Conservation (phyloP, 495 filamentous ascomycete species). For the Daldinia concentrica region DNA sequence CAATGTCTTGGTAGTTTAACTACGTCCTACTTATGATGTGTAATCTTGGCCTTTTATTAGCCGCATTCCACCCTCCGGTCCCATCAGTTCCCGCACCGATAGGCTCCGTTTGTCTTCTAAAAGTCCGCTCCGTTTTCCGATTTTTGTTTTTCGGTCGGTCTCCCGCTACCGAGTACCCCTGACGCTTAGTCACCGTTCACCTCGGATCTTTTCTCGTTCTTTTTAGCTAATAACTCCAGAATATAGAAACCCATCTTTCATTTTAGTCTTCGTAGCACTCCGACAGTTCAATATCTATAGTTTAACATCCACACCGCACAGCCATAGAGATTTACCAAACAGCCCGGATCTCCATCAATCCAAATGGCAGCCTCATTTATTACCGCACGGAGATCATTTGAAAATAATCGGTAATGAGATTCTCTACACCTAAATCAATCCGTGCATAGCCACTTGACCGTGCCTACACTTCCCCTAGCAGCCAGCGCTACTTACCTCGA, state of each 20-base stretch:
- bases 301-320: neutral
- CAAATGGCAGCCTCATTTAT: neutral
- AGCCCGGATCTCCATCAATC: neutral
- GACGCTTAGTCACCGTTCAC: neutral
- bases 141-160: too few species aligned
- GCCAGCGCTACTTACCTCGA: neutral
- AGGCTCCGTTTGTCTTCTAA: too few species aligned
- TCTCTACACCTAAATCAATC: neutral
- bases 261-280: neutral
- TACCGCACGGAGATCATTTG: neutral
- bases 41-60: too few species aligned
- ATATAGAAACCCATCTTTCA: neutral
- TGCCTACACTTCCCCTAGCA: neutral
- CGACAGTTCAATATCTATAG: neutral
- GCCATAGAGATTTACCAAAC: too few species aligned
- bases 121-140: too few species aligned
- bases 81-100: too few species aligned
- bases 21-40: too few species aligned
- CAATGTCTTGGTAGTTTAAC: too few species aligned
- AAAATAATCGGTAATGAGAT: neutral
- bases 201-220: neutral
- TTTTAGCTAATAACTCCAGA: neutral
- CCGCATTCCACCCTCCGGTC: too few species aligned
- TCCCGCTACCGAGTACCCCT: neutral
- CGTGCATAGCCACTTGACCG: neutral